These are phyloP conservation scores for Aspergillus heteromorphus DNA, from an alignment of 495 filamentous ascomycete genomes.

Conservation along the genomic window DNA sequence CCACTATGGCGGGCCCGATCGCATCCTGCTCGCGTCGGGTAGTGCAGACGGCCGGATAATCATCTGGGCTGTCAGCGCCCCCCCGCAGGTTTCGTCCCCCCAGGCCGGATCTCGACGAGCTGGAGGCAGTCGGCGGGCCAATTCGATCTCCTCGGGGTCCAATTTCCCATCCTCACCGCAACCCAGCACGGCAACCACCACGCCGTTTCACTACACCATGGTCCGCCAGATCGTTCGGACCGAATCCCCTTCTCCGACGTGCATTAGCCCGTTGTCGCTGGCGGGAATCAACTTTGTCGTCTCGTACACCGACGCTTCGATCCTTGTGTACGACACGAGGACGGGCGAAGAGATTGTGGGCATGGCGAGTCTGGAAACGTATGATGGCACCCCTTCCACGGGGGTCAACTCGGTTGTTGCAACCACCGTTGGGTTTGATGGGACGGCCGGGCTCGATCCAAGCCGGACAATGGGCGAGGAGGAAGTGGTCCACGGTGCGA, in stretches of 20 bases:
- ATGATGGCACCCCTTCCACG: constrained; percentile 76
- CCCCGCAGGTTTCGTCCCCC: constrained; percentile 76
- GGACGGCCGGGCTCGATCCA: constrained; percentile 58
- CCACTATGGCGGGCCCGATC: constrained; percentile 69
- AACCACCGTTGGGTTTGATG: constrained; percentile 73
- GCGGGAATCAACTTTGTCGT: constrained; percentile 93
- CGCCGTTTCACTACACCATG: constrained; percentile 62
- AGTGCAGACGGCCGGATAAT: constrained; percentile 87
- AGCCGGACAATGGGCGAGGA: constrained; percentile 58
- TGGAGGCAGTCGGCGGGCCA: constrained; percentile 73
- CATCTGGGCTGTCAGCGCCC: constrained; percentile 91
- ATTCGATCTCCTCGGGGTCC: constrained; percentile 86
- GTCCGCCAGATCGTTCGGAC: constrained; percentile 75
- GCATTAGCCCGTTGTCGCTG: constrained; percentile 79
- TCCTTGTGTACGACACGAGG: constrained; percentile 85
- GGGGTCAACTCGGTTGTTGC: constrained; percentile 91
- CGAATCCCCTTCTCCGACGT: constrained; percentile 76
- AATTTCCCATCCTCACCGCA: constrained; percentile 89
- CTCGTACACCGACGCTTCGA: constrained; percentile 81
- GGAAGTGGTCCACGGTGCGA: constrained; percentile 70
- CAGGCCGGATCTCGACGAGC: constrained; percentile 63
- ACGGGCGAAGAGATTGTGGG: constrained; percentile 85
- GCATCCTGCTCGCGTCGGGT: constrained; percentile 85
- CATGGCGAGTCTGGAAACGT: constrained; percentile 91
- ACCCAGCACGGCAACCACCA: constrained; percentile 68